These are phyloP conservation scores for Anaeromyces robustus DNA, from an alignment of 192 early-diverging fungal genomes.

Conservation along the genomic window DNA sequence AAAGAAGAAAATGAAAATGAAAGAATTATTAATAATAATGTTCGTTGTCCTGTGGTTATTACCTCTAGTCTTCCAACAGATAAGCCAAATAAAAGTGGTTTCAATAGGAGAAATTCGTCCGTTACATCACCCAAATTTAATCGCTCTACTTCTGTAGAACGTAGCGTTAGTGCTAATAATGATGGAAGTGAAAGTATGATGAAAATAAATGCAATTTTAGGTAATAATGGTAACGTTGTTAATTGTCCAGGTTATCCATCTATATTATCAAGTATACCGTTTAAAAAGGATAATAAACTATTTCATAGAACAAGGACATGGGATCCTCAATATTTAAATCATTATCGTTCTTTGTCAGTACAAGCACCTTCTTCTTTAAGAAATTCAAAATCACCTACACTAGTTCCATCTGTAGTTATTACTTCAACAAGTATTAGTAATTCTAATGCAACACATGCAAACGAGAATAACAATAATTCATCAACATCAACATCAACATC, in stretches of 20 bases:
- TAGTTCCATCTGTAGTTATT: no score
- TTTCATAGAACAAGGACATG: background rate
- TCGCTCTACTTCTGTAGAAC: background rate
- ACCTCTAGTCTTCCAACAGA: background rate
- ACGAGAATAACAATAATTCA: background rate
- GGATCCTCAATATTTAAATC: background rate
- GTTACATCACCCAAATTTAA: background rate
- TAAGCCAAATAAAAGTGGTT: background rate
- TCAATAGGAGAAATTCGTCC: background rate
- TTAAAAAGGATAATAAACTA: background rate
- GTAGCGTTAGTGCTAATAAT: background rate
- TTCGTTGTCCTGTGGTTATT: background rate
- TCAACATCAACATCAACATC: background rate
- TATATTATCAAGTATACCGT: background rate
- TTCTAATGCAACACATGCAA: background rate
- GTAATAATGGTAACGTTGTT: background rate
- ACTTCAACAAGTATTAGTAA: no score
- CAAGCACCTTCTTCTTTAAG: background rate
- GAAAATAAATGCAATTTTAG: background rate
- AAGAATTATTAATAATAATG: background rate
- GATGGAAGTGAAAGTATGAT: background rate
- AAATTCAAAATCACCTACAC: background rate
- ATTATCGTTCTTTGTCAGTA: background rate
- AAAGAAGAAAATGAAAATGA: background rate
- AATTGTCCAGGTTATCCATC: background rate